Evolutionary conservation across 495 filamentous ascomycete genomes (phyloP).

Genomic region (Talaromyces proteolyticus): DNA sequence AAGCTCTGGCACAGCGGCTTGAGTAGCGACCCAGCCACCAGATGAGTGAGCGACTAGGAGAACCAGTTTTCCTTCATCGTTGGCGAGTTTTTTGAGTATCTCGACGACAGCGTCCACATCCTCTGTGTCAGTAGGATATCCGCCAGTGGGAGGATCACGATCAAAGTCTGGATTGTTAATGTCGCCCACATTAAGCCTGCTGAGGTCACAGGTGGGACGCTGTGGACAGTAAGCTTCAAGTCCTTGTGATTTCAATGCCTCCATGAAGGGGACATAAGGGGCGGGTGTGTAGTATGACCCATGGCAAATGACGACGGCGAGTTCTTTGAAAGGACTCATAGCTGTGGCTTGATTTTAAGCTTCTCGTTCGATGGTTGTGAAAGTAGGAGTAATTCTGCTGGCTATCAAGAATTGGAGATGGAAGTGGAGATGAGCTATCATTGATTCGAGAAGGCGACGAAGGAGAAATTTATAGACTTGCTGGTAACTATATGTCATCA

Average conservation of each 20-base stretch:
- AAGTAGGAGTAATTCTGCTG: too few relatives aligned
- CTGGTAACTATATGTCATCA: too few relatives aligned
- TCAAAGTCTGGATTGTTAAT: slow-evolving; percentile 21
- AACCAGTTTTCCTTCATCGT: slow-evolving; percentile 15
- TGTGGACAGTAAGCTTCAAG: slow-evolving; percentile 28
- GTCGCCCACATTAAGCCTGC: slow-evolving; percentile 23
- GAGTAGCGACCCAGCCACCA: slow-evolving; percentile 28
- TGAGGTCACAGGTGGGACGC: slow-evolving; percentile 23
- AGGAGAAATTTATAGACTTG: too few relatives aligned
- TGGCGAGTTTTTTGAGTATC: slow-evolving; percentile 14
- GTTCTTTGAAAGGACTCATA: too few relatives aligned
- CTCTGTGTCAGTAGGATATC: slow-evolving; percentile 20
- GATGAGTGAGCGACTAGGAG: slow-evolving; percentile 23
- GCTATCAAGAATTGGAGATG: too few relatives aligned
- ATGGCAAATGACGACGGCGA: slow-evolving; percentile 22
- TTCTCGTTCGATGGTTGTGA: too few relatives aligned
- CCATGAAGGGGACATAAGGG: slow-evolving; percentile 21
- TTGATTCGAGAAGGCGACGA: too few relatives aligned
- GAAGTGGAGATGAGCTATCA: too few relatives aligned
- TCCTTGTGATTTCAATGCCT: slow-evolving; percentile 14
- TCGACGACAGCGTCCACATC: slow-evolving; percentile 16
- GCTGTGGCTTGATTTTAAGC: too few relatives aligned
- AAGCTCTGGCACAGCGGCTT: slow-evolving; percentile 20
- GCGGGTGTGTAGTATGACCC: slow-evolving; percentile 29
- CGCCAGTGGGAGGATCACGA: slow-evolving; percentile 15